These are phyloP conservation scores for Plenodomus lindquistii DNA, from an alignment of 2,329 filamentous ascomycete species.

Conservation along the genomic window DNA sequence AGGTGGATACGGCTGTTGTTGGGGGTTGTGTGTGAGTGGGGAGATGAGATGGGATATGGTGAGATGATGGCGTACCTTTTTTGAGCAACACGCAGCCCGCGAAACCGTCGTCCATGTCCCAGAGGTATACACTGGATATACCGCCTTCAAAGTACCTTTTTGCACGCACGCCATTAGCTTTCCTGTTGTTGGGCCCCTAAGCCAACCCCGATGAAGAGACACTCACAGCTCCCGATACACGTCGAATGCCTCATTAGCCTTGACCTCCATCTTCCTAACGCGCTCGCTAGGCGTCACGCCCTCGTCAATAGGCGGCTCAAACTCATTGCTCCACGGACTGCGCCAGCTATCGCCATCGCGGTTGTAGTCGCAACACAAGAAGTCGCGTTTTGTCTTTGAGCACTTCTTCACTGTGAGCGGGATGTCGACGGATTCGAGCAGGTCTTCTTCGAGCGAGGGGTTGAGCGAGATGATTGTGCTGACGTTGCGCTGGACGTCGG, in stretches of 20 bases:
- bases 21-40: not conserved
- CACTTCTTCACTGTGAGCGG: constrained; percentile 86
- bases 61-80: constrained; percentile 71
- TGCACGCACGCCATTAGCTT: constrained; percentile 16
- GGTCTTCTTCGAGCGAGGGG: constrained; percentile 92
- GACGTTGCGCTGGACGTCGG: constrained; percentile 86
- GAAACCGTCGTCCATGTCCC: constrained; percentile 97
- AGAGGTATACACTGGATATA: constrained; percentile 94
- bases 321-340: constrained; percentile 98
- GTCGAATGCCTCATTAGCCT: constrained; percentile 94
- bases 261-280: constrained; percentile 90
- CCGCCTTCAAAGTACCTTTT: constrained; percentile 96
- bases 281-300: constrained; percentile 87
- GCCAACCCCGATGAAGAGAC: no score
- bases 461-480: constrained; percentile 85
- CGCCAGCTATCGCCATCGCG: constrained; percentile 97
- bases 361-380: constrained; percentile 99
- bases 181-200: no score
- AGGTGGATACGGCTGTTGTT: constrained; percentile 69
- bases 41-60: not conserved
- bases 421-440: constrained; percentile 96
- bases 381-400: constrained; percentile 87
- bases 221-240: constrained; percentile 84
- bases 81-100: constrained; percentile 94
- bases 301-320: constrained; percentile 85